phyloP scores from a whole-genome alignment of 2,329 filamentous ascomycete species.

The Xylariaceae sp. region DNA sequence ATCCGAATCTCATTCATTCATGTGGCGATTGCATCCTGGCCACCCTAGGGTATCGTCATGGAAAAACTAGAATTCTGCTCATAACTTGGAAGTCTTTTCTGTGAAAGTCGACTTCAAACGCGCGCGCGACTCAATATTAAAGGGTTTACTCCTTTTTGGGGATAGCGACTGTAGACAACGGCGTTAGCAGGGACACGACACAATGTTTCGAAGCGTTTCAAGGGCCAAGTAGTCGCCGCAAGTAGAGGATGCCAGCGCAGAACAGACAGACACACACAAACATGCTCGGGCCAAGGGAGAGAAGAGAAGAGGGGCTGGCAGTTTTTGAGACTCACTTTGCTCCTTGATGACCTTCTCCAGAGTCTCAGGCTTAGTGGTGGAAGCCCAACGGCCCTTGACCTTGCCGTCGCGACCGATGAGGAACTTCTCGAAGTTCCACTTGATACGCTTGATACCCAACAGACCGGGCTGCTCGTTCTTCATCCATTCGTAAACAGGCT shows the following conservation, averaged over 20 bases:
- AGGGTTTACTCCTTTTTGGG: constrained; percentile 41
- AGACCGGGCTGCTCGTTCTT: constrained; percentile 72
- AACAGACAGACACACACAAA: not conserved
- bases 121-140: constrained; percentile 3
- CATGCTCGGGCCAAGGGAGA: not conserved
- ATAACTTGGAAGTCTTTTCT: constrained; percentile 14
- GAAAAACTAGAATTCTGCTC: constrained; percentile 18
- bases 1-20: constrained; percentile 8
- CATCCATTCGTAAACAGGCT: constrained; percentile 74
- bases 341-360: constrained; percentile 71
- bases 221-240: not conserved
- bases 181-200: not conserved
- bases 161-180: constrained; percentile 39
- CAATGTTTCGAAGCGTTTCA: not conserved
- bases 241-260: not conserved
- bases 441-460: constrained; percentile 82
- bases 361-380: constrained; percentile 76
- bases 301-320: not conserved
- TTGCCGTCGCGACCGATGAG: constrained; percentile 78
- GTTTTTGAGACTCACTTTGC: constrained; percentile 40
- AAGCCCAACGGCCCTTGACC: constrained; percentile 82
- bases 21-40: constrained; percentile 25
- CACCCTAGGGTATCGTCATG: constrained; percentile 28
- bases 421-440: constrained; percentile 99
- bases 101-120: constrained; percentile 7